Evolutionary conservation across 306 rosid genomes (phyloP).

Genomic region (Prinsepia uniflora): DNA sequence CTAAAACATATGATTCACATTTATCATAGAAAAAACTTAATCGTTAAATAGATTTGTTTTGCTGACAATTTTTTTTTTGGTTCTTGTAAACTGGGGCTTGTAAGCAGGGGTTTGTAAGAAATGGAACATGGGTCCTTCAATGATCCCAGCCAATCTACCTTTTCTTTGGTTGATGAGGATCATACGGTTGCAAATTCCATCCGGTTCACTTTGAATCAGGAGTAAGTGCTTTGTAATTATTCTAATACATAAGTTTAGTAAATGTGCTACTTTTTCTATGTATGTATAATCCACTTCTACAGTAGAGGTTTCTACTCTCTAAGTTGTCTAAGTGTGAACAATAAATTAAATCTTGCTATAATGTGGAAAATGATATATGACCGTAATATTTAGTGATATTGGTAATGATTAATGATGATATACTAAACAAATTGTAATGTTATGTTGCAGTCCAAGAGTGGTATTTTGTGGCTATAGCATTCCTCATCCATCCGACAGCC

Average conservation of each 20-base stretch:
- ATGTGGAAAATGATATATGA: background rate
- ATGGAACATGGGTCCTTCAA: constrained; percentile 65
- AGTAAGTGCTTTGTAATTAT: constrained; percentile 38
- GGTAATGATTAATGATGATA: background rate
- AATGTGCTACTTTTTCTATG: background rate
- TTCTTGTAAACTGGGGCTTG: no score
- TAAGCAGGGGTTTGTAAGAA: constrained; percentile 1
- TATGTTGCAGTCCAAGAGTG: constrained; percentile 62
- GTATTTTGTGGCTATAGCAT: constrained; percentile 76
- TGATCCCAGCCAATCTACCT: constrained; percentile 58
- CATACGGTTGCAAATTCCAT: constrained; percentile 71
- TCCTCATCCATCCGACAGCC: constrained; percentile 87
- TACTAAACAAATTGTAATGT: constrained; percentile 16
- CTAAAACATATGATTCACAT: no score
- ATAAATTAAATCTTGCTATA: background rate
- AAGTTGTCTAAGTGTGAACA: background rate
- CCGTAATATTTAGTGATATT: background rate
- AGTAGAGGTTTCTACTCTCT: background rate
- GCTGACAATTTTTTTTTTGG: background rate
- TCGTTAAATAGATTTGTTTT: background rate
- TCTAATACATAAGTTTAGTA: background rate
- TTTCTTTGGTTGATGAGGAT: constrained; percentile 66
- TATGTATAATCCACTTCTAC: background rate
- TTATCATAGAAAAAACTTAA: no score
- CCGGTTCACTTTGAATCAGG: constrained; percentile 70